These are phyloP conservation scores for Aureobasidium pullulans DNA, from an alignment of 2,329 filamentous ascomycete genomes.

Conservation along the genomic window DNA sequence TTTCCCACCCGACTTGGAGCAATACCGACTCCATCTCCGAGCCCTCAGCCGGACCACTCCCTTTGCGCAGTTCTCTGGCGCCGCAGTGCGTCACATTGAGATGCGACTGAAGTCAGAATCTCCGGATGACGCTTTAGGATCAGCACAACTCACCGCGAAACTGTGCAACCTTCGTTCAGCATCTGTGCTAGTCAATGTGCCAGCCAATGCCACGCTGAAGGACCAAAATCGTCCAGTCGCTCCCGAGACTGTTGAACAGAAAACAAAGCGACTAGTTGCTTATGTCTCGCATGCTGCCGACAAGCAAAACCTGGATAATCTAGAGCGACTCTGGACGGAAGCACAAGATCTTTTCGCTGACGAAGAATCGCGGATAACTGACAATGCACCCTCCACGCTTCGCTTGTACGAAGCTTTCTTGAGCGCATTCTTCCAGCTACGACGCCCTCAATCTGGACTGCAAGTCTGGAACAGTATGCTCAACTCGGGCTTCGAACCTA, in stretches of 20 bases:
- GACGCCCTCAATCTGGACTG: conserved; percentile 38
- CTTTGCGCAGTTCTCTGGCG: neutral
- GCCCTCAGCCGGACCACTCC: neutral
- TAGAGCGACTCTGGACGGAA: conserved; percentile 19
- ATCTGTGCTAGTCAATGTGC: neutral
- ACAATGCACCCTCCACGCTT: conserved; percentile 16
- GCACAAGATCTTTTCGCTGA: conserved; percentile 13
- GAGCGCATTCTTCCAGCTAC: conserved; percentile 39
- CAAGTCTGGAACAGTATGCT: conserved; percentile 52
- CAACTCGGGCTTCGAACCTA: conserved; percentile 49
- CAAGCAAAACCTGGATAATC: conserved; percentile 15
- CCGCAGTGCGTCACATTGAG: neutral
- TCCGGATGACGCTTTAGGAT: neutral
- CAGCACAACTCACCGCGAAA: neutral
- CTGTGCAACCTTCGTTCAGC: neutral
- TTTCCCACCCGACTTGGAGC: neutral
- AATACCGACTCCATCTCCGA: neutral
- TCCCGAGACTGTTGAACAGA: neutral
- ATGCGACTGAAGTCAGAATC: neutral
- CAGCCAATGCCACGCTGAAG: neutral
- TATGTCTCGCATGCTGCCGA: conserved; percentile 14
- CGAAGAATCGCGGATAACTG: neutral
- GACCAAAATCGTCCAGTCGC: neutral
- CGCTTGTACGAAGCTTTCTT: conserved; percentile 37
- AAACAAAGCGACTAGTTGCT: neutral